phyloP scores from a whole-genome alignment of 305 asterid species.

The Fraxinus xanthoxyloides region DNA sequence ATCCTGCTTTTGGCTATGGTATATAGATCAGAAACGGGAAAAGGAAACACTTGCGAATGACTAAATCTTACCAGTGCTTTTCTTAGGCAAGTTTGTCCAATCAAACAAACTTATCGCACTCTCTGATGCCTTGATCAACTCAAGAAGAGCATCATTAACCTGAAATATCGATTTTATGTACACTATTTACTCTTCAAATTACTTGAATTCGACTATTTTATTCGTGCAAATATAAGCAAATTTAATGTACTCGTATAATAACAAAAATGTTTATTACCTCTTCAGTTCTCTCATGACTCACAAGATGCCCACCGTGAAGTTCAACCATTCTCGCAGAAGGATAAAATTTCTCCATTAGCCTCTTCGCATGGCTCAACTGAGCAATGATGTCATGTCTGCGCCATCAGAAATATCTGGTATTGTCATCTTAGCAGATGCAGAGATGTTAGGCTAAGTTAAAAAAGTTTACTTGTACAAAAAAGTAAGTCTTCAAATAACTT shows the following conservation, averaged over 20 bases:
- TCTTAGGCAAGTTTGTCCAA: constrained; percentile 69
- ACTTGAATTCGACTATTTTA: background rate
- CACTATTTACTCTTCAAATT: background rate
- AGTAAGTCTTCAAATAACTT: background rate
- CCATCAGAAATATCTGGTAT: constrained; percentile 22
- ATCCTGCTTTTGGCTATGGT: background rate
- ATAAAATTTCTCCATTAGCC: constrained; percentile 67
- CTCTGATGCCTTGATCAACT: constrained; percentile 69
- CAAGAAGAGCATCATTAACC: constrained; percentile 78
- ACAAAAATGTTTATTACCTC: constrained; percentile 48
- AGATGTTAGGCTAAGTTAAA: background rate
- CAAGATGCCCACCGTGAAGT: constrained; percentile 90
- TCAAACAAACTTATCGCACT: constrained; percentile 32
- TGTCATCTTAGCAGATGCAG: constrained; percentile 6
- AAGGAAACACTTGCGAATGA: background rate
- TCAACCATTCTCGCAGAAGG: constrained; percentile 94
- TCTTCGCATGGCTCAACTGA: constrained; percentile 77
- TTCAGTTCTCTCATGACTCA: constrained; percentile 88
- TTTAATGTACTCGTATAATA: background rate
- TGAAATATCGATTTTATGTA: constrained; percentile 29
- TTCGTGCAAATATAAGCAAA: background rate
- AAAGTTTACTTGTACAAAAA: background rate
- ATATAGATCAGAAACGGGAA: background rate
- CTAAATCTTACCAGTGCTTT: constrained; percentile 51
- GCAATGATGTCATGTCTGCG: constrained; percentile 85